Evolutionary conservation across 2,329 filamentous ascomycete genomes (phyloP), one percentile per base, ranked within the genome.

Genomic region (Alternaria sp.): DNA sequence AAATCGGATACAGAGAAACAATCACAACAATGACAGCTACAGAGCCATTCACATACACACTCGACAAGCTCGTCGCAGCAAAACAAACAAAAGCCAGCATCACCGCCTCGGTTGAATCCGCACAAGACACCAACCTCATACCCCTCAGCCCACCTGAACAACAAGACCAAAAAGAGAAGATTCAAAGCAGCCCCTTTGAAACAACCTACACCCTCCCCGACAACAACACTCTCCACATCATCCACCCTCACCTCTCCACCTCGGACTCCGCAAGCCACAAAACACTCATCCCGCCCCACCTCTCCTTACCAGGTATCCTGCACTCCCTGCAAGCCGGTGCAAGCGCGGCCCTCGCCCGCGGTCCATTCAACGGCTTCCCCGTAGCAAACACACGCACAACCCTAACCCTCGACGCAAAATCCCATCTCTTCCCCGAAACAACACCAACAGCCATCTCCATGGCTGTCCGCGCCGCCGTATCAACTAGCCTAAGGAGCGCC

Each of bases 1-100:
- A 97, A 69, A 97, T 99, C 60, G 93, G 96, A 66, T 99, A 98
- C 78, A 90, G 96, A 54, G 95, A 99, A 79, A 90, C 88, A 46
- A 81, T 95, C 9, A 86, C 87, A 0, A 80, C 81, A 2, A 34
- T 31, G 3, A 34, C 39, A 24, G 70, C 83, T 0, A 89, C 88
- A 0, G 73, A 75, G 0, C 79, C 85, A 0, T 83, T 88, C 36
- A 86, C 84, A 24, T 84, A 85, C 51, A 80, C 88, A 4, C 93
- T 93, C 71, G 92, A 97, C 68, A 89, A 88, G 41, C 87, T 90
- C 4, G 86, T 97, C 21, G 91, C 90, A 6, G 91, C 92, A 42
- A 94, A 92, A 71, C 81, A 86, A 41, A 90, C 91, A 8, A 93
- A 88, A 73, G 93, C 92, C 3, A 86, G 86, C 2, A 96, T 93